Conservation (phyloP, 768 basidiomycete genomes). For the Mycena capillaripes region DNA sequence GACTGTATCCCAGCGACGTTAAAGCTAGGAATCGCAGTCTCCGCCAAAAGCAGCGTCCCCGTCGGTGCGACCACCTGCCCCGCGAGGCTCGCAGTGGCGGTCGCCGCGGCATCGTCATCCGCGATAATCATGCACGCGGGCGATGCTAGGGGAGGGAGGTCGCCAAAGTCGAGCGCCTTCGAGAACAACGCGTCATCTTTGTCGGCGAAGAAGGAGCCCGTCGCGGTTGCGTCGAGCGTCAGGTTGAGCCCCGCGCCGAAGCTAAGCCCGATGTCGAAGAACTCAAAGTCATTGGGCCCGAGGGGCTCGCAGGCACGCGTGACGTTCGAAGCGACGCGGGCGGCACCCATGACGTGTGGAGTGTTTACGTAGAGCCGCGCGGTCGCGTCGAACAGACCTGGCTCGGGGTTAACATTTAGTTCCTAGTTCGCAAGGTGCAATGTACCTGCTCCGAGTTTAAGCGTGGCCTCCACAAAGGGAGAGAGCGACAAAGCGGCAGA, state of each 20-base stretch:
- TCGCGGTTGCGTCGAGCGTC: constrained; percentile 7
- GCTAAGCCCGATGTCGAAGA: constrained; percentile 10
- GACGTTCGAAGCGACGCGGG: not conserved
- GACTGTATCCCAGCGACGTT: constrained; percentile 16
- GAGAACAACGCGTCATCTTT: not conserved
- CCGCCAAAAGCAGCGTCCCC: constrained; percentile 19
- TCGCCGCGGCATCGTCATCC: not conserved
- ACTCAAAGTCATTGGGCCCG: not conserved
- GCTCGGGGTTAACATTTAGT: not conserved
- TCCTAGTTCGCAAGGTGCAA: too few species aligned
- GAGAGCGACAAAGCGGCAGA: constrained; percentile 19
- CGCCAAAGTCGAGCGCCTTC: constrained; percentile 7
- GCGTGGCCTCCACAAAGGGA: constrained; percentile 18
- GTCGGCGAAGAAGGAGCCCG: not conserved
- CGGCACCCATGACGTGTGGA: not conserved
- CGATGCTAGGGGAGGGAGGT: constrained; percentile 1
- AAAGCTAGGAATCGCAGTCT: constrained; percentile 24
- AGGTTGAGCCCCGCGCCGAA: constrained; percentile 26
- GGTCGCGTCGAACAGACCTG: not conserved
- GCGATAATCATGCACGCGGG: constrained; percentile 25
- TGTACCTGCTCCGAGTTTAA: not conserved
- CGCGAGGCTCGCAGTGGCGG: not conserved
- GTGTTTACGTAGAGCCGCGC: constrained; percentile 19
- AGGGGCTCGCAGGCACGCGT: not conserved
- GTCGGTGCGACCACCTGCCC: constrained; percentile 7